These are phyloP conservation scores for Pyropia yezoensis DNA, from an alignment of 23 red algal species.

Conservation along the genomic window DNA sequence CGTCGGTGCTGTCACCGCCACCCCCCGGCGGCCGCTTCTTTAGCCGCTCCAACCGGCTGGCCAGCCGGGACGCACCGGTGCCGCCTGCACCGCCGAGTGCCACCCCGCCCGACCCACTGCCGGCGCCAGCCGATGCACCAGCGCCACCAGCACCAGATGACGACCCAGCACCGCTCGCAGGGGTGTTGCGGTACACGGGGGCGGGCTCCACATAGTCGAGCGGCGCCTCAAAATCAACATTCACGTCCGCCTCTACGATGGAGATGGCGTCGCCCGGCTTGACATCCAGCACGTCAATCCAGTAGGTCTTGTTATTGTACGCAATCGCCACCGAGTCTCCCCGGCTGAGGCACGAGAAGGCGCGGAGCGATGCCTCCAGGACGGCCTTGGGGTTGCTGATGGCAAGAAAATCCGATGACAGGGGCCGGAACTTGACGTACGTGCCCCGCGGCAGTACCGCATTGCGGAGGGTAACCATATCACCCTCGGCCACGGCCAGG, in stretches of 20 bases:
- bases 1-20: constrained; percentile 12
- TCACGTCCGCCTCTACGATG: constrained; percentile 96
- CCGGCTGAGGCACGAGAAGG: constrained; percentile 79
- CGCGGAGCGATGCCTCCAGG: constrained; percentile 79
- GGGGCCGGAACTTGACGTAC: constrained; percentile 95
- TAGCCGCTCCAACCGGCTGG: constrained; percentile 46
- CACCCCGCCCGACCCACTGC: not conserved
- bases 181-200: constrained; percentile 6
- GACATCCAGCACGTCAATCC: constrained; percentile 69
- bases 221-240: constrained; percentile 91
- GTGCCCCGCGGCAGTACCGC: constrained; percentile 74
- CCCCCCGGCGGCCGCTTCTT: constrained; percentile 24
- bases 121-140: not conserved
- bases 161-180: not conserved
- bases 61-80: constrained; percentile 26
- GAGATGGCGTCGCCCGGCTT: constrained; percentile 82
- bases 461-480: constrained; percentile 59
- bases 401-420: constrained; percentile 78
- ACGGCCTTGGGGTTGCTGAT: constrained; percentile 92
- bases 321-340: constrained; percentile 93
- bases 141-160: not conserved
- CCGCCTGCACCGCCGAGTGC: constrained; percentile 4
- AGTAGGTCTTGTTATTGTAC: constrained; percentile 85
- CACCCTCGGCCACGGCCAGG: constrained; percentile 74
- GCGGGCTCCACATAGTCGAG: constrained; percentile 67